Conservation (phyloP, 768 basidiomycete species). For the Pleurotus ostreatus region DNA sequence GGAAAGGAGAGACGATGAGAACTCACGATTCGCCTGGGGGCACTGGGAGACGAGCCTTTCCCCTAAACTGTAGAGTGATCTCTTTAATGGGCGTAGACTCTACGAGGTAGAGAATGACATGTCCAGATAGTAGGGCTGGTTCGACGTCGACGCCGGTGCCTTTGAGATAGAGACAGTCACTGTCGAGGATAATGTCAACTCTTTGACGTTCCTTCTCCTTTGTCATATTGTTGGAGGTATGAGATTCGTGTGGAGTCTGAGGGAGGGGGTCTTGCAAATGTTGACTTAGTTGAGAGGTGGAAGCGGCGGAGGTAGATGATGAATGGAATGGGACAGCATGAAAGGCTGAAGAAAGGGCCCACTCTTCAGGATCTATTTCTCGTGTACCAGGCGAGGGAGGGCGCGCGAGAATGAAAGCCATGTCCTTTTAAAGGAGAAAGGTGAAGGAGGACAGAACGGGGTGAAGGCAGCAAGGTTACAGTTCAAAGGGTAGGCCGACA, state of each 20-base stretch:
- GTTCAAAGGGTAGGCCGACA: neutral
- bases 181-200: conserved; percentile 76
- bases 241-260: conserved; percentile 1
- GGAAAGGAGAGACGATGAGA: conserved; percentile 6
- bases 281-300: neutral
- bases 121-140: conserved; percentile 75
- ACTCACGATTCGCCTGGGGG: conserved; percentile 57
- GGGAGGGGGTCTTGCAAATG: neutral
- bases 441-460: neutral
- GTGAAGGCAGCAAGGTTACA: neutral
- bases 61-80: conserved; percentile 78
- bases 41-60: conserved; percentile 72
- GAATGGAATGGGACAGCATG: conserved; percentile 2
- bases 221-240: conserved; percentile 30
- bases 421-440: neutral
- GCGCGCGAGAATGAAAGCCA: conserved; percentile 4
- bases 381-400: conserved; percentile 4
- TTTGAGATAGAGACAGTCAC: conserved; percentile 64
- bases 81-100: conserved; percentile 85
- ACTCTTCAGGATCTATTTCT: conserved; percentile 5
- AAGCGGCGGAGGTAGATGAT: neutral
- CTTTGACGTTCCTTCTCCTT: conserved; percentile 44
- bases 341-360: conserved; percentile 3
- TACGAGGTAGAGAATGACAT: conserved; percentile 72
- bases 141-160: conserved; percentile 84